Conservation (phyloP, 331 rosid species). For the Telfairia occidentalis region DNA sequence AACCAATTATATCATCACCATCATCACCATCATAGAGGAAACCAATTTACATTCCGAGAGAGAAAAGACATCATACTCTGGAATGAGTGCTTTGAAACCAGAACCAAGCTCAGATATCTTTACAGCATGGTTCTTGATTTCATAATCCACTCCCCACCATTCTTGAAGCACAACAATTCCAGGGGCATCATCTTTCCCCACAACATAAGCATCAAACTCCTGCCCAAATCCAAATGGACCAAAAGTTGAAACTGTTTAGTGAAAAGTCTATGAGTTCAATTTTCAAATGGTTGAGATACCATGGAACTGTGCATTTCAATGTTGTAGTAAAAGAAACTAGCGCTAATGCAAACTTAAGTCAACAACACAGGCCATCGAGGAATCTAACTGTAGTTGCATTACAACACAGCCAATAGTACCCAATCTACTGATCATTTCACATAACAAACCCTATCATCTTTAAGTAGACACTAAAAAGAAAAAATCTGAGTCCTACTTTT, state of each 20-base stretch:
- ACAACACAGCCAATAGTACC: not conserved
- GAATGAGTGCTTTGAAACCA: constrained; percentile 82
- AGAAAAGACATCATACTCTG: constrained; percentile 40
- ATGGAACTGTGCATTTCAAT: not conserved
- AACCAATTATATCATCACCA: not conserved
- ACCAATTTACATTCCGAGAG: not conserved
- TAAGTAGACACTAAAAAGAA: no score
- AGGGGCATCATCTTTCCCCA: constrained; percentile 80
- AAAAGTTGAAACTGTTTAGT: not conserved
- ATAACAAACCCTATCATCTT: not conserved
- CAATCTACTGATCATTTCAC: not conserved
- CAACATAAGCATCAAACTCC: constrained; percentile 77
- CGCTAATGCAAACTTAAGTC: not conserved
- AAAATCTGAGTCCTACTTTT: not conserved
- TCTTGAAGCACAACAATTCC: constrained; percentile 92
- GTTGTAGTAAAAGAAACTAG: not conserved
- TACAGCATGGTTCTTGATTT: constrained; percentile 77
- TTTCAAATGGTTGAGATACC: not conserved
- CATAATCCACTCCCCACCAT: constrained; percentile 98
- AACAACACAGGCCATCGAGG: not conserved
- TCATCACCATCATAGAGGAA: not conserved
- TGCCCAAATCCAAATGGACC: constrained; percentile 22
- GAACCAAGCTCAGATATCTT: constrained; percentile 67
- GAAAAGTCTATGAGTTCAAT: not conserved
- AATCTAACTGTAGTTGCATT: not conserved